Percentiles rank a stretch among this genome's conserved stretches.
Conservation (phyloP, 108 stramenopile species). For the Fragilaria crotonensis region DNA sequence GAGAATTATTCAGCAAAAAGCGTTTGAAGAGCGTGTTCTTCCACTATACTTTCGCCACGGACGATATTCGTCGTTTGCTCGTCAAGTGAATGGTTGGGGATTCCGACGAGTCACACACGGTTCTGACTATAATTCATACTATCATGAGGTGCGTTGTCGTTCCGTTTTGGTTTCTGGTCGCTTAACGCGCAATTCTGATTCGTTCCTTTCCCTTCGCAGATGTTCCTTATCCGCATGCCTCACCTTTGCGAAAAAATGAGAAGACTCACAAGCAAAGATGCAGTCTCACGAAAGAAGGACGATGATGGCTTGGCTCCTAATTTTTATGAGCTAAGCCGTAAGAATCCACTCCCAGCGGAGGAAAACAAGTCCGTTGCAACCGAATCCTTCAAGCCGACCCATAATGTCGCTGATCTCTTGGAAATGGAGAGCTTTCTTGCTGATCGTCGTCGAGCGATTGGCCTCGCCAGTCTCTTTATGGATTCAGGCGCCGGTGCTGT, state of each 20-base stretch:
- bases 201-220: not conserved
- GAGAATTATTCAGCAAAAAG: conserved; percentile 30
- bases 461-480: conserved; percentile 61
- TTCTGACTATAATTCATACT: conserved; percentile 36
- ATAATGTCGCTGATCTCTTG: too few species aligned
- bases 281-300: conserved; percentile 4
- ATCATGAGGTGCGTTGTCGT: conserved; percentile 28
- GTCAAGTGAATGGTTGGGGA: conserved; percentile 47
- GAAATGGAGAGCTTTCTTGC: too few species aligned
- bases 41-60: conserved; percentile 47
- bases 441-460: too few species aligned
- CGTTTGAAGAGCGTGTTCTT: conserved; percentile 41
- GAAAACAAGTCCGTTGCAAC: too few species aligned
- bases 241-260: conserved; percentile 16
- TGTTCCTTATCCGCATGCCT: conserved; percentile 17
- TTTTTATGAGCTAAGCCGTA: conserved; percentile 21
- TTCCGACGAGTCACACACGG: conserved; percentile 41
- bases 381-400: too few species aligned
- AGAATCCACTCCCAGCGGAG: conserved; percentile 15
- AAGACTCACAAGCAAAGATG: conserved; percentile 10
- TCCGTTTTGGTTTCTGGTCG: not conserved
- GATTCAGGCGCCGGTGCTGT: conserved; percentile 26
- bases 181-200: not conserved
- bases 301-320: conserved; percentile 13
- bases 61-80: conserved; percentile 33